Percentiles rank a stretch among this genome's conserved stretches.
Evolutionary conservation across 2,329 filamentous ascomycete genomes (phyloP).

Genomic region (Trichoderma koningii): DNA sequence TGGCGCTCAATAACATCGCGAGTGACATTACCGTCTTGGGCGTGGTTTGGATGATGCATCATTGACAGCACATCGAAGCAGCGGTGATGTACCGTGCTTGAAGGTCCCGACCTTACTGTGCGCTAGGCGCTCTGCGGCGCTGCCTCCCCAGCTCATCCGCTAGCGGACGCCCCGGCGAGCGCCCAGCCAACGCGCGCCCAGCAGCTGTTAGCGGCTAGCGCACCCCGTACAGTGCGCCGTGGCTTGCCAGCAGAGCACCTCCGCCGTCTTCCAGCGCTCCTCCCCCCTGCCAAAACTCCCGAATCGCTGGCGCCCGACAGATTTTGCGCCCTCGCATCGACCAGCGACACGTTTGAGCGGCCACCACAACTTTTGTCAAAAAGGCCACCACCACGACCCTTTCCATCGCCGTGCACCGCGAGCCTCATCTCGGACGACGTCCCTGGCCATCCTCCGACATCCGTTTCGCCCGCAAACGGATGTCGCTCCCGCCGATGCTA

Average conservation of each 20-base stretch:
- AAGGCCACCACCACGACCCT: slow-evolving; percentile 33
- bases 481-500: slow-evolving; percentile 69
- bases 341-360: slow-evolving; percentile 36
- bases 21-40: background rate
- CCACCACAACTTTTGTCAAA: slow-evolving; percentile 39
- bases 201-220: slow-evolving; percentile 26
- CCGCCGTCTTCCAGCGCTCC: slow-evolving; percentile 23
- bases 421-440: slow-evolving; percentile 37
- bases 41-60: slow-evolving; percentile 3
- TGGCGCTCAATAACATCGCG: no score
- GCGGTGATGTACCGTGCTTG: slow-evolving; percentile 21
- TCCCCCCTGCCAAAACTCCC: slow-evolving; percentile 26
- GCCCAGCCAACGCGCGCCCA: slow-evolving; percentile 5
- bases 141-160: background rate
- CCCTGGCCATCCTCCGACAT: slow-evolving; percentile 43
- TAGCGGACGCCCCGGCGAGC: slow-evolving; percentile 18
- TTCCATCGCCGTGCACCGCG: slow-evolving; percentile 39
- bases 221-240: slow-evolving; percentile 16
- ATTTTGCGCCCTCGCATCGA: slow-evolving; percentile 40
- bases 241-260: slow-evolving; percentile 6
- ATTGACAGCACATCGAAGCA: slow-evolving; percentile 10
- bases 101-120: slow-evolving; percentile 1
- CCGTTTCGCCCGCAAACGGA: slow-evolving; percentile 67
- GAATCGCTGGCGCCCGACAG: slow-evolving; percentile 35
- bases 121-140: background rate